Base-by-base conservation (phyloP, 2,329 filamentous ascomycete genomes). In the Colletotrichum sp. region DNA sequence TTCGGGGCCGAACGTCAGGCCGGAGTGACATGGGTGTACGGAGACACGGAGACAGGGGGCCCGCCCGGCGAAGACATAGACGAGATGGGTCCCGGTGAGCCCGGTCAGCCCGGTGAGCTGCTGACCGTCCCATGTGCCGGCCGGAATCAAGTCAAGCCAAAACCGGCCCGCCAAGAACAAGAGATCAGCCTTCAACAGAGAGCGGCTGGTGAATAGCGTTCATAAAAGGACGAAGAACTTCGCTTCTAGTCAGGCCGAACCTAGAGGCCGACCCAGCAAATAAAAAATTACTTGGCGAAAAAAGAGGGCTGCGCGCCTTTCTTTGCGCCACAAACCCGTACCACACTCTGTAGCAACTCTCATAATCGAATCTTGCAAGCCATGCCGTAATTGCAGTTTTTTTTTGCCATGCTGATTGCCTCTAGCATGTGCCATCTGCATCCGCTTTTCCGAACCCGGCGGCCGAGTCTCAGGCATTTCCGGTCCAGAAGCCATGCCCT, bases 141-240 rank as follows among this genome's bases (percentile, higher is more conserved):
- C 61, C 38, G 67, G 43, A 51, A 51, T 61, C 34, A 47, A 66
- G 29, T 72, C 68, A 66, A 51, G 63, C 69, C 68, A 62, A 63
- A 72, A 72, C 34, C 63, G 69, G 72, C 36, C 68, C 62, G 68
- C 72, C 72, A 74, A 67, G 68, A 59, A 34, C 36, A 70, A 67
- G 33, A 74, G n/a, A 67, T 63, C 72, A 74, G 72, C 72, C 72
- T 74, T 74, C 72, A 74, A 74, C 72, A 74, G 43, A 72, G 69
- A 67, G 64, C 62, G 72, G 72, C 68, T 74, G 57, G 34, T 63
- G 69, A 63, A 63, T 67, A 63, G 38, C 29, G 63, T 38, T 66
- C 21, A 47, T 18, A 47, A 29, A 21, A 38, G 57, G 21, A 67
- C 31, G 34, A 57, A 54, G 38, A 61, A 55, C 16, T 67, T 63